Base-by-base conservation (phyloP, 139 green algal genomes). In the Ulvella scutata region DNA sequence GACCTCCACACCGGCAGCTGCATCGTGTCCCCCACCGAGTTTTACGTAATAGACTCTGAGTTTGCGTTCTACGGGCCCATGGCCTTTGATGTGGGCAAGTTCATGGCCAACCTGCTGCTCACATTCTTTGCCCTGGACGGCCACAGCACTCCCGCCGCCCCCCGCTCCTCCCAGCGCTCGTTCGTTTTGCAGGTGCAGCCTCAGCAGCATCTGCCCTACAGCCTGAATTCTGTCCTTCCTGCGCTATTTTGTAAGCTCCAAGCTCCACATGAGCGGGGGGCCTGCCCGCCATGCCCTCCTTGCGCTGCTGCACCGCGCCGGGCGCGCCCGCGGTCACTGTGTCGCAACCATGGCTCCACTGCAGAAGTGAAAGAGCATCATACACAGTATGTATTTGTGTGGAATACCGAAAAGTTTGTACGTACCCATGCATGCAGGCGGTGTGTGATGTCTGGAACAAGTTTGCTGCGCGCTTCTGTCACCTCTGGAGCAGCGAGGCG, bases 1-100 rank as follows among this genome's bases (percentile, higher is more conserved):
- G 94, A 99, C 83, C 81, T 99, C 51, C 94, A 99, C 89, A 99
- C 94, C 1, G 93, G 93, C 23, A 92, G 83, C 73, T 78, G 97
- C 61, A 98, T 98, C 93, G 87, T 88, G 38, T 93, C 87, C 0
- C 38, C 84, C 2, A 40, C 80, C 73, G 75, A 76, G 20, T 67
- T 75, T n/a, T 85, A 76, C 29, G 80, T 91, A 21, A 97, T 98
- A 51, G 93, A 98, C 82, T 85, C 91, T 3, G 94, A 99, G 90
- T 99, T 99, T 88, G 92, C 90, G 2, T 96, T 90, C 82, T 90
- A 90, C 62, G 94, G 94, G 0, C 95, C 95, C 62, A 96, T 98
- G 39, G 94, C 85, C 3, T 99, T 99, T 81, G 95, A 99, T 76
- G 82, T 97, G 4, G 93, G 85, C 77, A 97, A 97, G 85, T 89